Evolutionary conservation across 495 filamentous ascomycete genomes (phyloP).

Genomic region (Jackrogersella minutella): DNA sequence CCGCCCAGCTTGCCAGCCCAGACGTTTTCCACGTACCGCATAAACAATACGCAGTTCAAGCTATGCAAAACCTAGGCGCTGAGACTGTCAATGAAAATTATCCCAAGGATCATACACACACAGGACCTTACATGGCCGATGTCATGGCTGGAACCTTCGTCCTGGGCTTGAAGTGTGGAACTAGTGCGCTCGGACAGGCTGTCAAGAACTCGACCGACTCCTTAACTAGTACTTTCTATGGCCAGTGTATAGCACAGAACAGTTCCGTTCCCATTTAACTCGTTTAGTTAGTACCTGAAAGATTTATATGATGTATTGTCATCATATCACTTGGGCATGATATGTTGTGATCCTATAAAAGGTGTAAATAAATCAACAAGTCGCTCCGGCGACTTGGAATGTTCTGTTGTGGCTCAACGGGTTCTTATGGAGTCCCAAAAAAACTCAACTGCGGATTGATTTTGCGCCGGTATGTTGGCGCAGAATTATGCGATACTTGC

Average conservation of each 20-base stretch:
- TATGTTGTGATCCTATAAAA: slow-evolving; percentile 1
- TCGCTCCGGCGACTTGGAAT: too few species aligned
- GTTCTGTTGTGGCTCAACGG: not conserved
- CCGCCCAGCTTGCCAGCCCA: slow-evolving; percentile 40
- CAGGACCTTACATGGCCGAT: slow-evolving; percentile 60
- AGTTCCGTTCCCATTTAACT: slow-evolving; percentile 41
- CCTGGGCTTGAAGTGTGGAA: slow-evolving; percentile 50
- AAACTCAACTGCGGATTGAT: not conserved
- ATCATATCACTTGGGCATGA: not conserved
- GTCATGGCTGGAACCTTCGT: slow-evolving; percentile 56
- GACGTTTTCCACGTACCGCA: slow-evolving; percentile 60
- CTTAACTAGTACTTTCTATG: slow-evolving; percentile 39
- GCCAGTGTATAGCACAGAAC: slow-evolving; percentile 45
- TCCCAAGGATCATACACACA: slow-evolving; percentile 69
- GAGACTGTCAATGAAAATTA: slow-evolving; percentile 58
- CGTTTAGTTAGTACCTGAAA: not conserved
- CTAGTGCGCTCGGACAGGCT: slow-evolving; percentile 37
- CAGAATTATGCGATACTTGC: too few species aligned
- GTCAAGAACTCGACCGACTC: slow-evolving; percentile 45
- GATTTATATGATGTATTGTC: not conserved
- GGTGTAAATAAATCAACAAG: too few species aligned
- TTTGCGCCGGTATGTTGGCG: not conserved
- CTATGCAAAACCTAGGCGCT: slow-evolving; percentile 54
- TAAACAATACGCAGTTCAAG: slow-evolving; percentile 60
- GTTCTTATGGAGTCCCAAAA: not conserved